A percentile compares a stretch with the other conserved stretches of the same genome.
Evolutionary conservation across 495 filamentous ascomycete species (phyloP).

Genomic region (Stereocaulon alpinum): DNA sequence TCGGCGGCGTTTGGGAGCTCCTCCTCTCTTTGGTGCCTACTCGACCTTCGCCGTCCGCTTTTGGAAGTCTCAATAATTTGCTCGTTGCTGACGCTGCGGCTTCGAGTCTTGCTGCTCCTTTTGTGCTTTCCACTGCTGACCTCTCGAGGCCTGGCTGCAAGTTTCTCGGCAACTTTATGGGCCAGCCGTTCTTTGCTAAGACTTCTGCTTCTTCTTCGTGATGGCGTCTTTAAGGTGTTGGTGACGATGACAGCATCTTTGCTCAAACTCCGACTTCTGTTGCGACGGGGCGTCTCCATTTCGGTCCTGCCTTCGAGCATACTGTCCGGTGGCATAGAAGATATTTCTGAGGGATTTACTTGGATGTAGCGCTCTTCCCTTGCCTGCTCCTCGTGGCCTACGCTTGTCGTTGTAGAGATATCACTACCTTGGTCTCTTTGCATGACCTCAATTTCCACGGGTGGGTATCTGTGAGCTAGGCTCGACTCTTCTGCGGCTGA

Average conservation of each 20-base stretch:
- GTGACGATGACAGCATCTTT: conserved; percentile 36
- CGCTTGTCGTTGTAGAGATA: conserved; percentile 42
- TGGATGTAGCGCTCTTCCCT: conserved; percentile 50
- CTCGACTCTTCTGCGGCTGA: conserved; percentile 71
- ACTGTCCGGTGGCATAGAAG: conserved; percentile 80
- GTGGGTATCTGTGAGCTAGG: conserved; percentile 51
- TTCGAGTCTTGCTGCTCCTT: conserved; percentile 42
- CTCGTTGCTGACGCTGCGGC: conserved; percentile 54
- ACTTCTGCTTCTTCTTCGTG: conserved; percentile 57
- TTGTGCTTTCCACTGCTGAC: conserved; percentile 39
- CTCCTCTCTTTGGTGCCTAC: conserved; percentile 53
- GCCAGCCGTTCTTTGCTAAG: conserved; percentile 63
- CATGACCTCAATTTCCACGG: conserved; percentile 78
- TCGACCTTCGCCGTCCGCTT: conserved; percentile 51
- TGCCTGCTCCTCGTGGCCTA: conserved; percentile 6
- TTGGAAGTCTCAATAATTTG: conserved; percentile 45
- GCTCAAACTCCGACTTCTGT: conserved; percentile 49
- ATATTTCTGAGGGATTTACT: conserved; percentile 67
- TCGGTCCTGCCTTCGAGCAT: conserved; percentile 62
- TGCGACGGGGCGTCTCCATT: conserved; percentile 37
- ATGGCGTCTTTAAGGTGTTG: conserved; percentile 55
- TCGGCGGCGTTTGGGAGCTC: conserved; percentile 55
- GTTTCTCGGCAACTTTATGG: conserved; percentile 60
- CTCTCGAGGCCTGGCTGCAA: conserved; percentile 41
- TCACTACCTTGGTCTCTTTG: conserved; percentile 47